A percentile compares a stretch with the other conserved stretches of the same genome.
Conservation (phyloP, 176 grass and related monocot species). For the Hsuehochloa calcarea region DNA sequence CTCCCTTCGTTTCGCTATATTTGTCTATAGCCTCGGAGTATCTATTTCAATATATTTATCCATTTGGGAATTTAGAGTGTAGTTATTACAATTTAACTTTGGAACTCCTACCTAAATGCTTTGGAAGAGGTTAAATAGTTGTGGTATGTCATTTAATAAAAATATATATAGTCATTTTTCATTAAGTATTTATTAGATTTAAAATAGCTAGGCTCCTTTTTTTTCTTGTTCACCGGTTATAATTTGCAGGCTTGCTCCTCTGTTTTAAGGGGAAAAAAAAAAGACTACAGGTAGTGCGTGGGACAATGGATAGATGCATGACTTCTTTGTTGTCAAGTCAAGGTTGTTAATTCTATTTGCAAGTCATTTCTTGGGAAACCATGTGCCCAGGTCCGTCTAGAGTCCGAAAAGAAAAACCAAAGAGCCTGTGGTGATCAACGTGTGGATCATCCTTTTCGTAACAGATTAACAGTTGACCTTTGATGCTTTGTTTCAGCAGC, state of each 20-base stretch:
- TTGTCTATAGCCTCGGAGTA: too few relatives aligned
- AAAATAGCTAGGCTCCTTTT: not conserved
- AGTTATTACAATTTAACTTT: too few relatives aligned
- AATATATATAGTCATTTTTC: too few relatives aligned
- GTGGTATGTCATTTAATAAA: too few relatives aligned
- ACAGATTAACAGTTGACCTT: not conserved
- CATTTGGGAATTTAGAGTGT: too few relatives aligned
- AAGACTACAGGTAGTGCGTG: not conserved
- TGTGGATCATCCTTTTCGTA: not conserved
- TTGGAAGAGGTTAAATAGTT: too few relatives aligned
- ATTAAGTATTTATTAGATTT: too few relatives aligned
- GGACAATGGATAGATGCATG: not conserved
- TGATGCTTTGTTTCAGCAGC: not conserved
- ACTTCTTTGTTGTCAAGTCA: not conserved
- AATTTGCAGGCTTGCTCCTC: not conserved
- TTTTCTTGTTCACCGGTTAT: not conserved
- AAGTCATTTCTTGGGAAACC: not conserved
- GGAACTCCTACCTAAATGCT: too few relatives aligned
- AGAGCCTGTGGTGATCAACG: not conserved
- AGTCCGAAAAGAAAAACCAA: not conserved
- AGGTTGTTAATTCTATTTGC: slow-evolving; percentile 1
- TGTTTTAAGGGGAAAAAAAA: not conserved
- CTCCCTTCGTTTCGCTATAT: too few relatives aligned
- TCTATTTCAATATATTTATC: too few relatives aligned
- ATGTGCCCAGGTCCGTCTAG: not conserved